A percentile compares a stretch with the other conserved stretches of the same genome.
Evolutionary conservation across 805 yeast species (phyloP).

Genomic region (Saccharomycopsis javanensis): DNA sequence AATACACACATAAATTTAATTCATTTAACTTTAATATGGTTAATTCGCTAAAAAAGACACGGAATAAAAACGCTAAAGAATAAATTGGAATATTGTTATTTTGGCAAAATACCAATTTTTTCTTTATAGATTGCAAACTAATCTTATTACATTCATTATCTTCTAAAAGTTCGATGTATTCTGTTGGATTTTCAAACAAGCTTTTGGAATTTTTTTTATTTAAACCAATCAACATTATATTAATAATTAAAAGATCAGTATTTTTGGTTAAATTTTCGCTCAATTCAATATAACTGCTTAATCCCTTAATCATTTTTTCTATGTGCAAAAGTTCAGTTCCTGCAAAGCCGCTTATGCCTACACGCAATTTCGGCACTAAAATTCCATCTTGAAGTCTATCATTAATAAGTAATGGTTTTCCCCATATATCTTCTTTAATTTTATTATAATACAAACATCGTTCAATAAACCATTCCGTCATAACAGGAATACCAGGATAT

Average conservation of each 20-base stretch:
- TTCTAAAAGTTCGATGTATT: conserved; percentile 26
- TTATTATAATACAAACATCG: conserved; percentile 52
- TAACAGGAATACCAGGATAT: conserved; percentile 26
- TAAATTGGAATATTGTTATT: conserved; percentile 50
- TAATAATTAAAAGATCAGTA: conserved; percentile 49
- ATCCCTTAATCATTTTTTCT: conserved; percentile 45
- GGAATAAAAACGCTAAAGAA: conserved; percentile 46
- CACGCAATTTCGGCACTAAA: conserved; percentile 26
- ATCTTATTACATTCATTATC: conserved; percentile 24
- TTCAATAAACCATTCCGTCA: conserved; percentile 79
- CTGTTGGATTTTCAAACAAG: conserved; percentile 21
- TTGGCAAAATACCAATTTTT: conserved; percentile 50
- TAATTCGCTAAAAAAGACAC: conserved; percentile 28
- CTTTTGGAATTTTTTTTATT: conserved; percentile 29
- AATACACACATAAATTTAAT: conserved; percentile 46
- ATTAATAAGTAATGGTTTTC: conserved; percentile 36
- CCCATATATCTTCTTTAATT: conserved; percentile 52
- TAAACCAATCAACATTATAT: conserved; percentile 38
- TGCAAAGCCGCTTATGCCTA: conserved; percentile 63
- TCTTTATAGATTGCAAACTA: conserved; percentile 37
- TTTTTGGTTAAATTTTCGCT: conserved; percentile 38
- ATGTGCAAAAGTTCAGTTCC: conserved; percentile 70
- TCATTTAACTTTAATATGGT: conserved; percentile 33
- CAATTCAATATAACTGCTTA: conserved; percentile 39
- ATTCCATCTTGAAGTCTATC: conserved; percentile 14